Conservation (phyloP, 352 stramenopile genomes). For the Albugo laibachii region DNA sequence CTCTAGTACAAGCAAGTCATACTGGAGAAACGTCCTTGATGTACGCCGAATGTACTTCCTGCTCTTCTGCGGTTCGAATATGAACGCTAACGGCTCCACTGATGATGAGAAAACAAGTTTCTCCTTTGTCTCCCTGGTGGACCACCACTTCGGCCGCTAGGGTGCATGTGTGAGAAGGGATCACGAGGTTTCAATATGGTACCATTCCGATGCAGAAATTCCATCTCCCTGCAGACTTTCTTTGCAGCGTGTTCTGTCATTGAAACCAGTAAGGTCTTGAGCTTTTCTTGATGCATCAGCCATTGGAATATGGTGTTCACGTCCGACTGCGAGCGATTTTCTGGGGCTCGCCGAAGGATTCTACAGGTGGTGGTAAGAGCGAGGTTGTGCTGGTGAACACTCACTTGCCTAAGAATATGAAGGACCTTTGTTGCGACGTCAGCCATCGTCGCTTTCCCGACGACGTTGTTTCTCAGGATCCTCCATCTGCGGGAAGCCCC, state of each 20-base stretch:
- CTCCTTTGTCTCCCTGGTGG: conserved; percentile 67
- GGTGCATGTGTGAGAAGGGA: neutral
- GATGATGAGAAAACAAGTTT: conserved; percentile 72
- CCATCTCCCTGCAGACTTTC: conserved; percentile 75
- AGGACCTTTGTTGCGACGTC: no score
- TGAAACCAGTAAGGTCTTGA: conserved; percentile 69
- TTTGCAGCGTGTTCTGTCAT: conserved; percentile 72
- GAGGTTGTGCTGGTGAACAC: no score
- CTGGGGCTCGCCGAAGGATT: conserved; percentile 7
- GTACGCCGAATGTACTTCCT: conserved; percentile 27
- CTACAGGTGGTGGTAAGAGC: neutral
- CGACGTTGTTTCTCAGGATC: no score
- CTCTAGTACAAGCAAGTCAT: neutral
- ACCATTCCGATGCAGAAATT: conserved; percentile 43
- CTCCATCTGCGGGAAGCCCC: no score
- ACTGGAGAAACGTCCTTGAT: neutral
- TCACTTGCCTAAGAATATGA: no score
- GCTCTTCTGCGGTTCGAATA: conserved; percentile 45
- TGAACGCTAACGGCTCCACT: conserved; percentile 57
- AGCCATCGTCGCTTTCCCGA: no score
- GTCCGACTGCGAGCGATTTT: conserved; percentile 40
- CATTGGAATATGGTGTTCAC: conserved; percentile 58
- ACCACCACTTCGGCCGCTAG: conserved; percentile 41
- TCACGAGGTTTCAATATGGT: neutral
- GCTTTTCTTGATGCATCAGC: conserved; percentile 76